Base-by-base conservation (phyloP, 352 stramenopile species). In the Phytophthora aleatoria region DNA sequence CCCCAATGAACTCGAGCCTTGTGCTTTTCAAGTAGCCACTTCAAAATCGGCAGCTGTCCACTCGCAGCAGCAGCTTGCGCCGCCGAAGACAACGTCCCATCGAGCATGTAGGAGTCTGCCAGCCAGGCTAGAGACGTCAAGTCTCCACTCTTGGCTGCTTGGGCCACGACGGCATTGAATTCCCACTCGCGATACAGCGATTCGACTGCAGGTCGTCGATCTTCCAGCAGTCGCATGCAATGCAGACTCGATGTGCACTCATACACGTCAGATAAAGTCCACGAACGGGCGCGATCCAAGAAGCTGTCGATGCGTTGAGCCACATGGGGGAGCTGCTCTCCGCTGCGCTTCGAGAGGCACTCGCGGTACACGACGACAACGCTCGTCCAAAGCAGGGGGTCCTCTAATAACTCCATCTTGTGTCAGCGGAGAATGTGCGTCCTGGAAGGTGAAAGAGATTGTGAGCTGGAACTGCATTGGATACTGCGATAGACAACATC, bases 1-100 rank as follows among this genome's bases (percentile, higher is more conserved):
- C 64, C 64, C 64, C 64, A 72, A 38, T 66, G 27, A 59, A 68
- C 58, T 64, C 58, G 8, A 12, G 6, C 5, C 26, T 61, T 33
- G 39, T 72, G 45, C 2, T 28, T 9, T 13, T 60, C 27, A 15
- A 57, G 12, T 39, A 72, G 6, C 58, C 58, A 72, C 33, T 57
- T 13, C 2, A 72, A 24, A 63, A 61, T n/a, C n/a, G 38, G 9
- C 28, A 68, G 16, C 6, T 64, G 28, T 38, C 64, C 64, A 38
- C 47, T 64, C 7, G 4, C 35, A 52, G 64, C 64, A 26, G 64
- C 57, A 68, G 58, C 33, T 11, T 35, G 48, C 13, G 58, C 64
- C 10, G 52, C 51, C 26, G 39, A 41, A 52, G 64, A 58, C 33
- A 72, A 47, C 1, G 31, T 12, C 16, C 51, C 58, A 5, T 57